Percentiles rank a stretch among this genome's conserved stretches.
Evolutionary conservation across 805 yeast species (phyloP).

Genomic region (Metschnikowia baotianmanensis): DNA sequence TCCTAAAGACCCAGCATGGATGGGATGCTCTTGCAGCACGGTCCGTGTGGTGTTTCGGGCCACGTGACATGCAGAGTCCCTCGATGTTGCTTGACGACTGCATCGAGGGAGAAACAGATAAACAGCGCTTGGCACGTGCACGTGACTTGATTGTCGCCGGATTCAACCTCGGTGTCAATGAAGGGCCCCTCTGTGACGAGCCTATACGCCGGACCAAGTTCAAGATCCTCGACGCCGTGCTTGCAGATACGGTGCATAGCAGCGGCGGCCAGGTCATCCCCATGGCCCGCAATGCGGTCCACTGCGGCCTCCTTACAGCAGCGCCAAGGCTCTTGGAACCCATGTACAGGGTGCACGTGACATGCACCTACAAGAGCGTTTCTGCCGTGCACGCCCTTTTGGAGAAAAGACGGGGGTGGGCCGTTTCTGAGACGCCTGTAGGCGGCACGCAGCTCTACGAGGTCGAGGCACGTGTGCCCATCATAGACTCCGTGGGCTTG

Average conservation of each 20-base stretch:
- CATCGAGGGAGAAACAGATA: slow-evolving; percentile 64
- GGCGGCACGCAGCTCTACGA: slow-evolving; percentile 70
- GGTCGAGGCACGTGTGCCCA: slow-evolving; percentile 70
- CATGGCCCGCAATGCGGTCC: slow-evolving; percentile 79
- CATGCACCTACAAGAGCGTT: slow-evolving; percentile 51
- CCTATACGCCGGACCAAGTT: slow-evolving; percentile 69
- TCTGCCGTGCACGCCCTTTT: slow-evolving; percentile 49
- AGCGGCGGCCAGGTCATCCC: slow-evolving; percentile 77
- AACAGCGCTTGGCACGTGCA: too few relatives aligned
- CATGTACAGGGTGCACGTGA: slow-evolving; percentile 55
- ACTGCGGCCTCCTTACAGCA: slow-evolving; percentile 74
- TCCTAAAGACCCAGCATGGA: slow-evolving; percentile 53
- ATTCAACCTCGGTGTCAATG: slow-evolving; percentile 76
- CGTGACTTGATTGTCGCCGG: too few relatives aligned
- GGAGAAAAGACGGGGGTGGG: slow-evolving; percentile 65
- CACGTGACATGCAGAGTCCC: slow-evolving; percentile 47
- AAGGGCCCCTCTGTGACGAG: slow-evolving; percentile 93
- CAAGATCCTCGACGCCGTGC: slow-evolving; percentile 58
- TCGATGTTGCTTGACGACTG: slow-evolving; percentile 70
- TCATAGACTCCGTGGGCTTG: slow-evolving; percentile 85
- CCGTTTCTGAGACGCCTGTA: slow-evolving; percentile 48
- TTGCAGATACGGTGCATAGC: slow-evolving; percentile 48
- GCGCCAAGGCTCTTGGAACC: slow-evolving; percentile 84
- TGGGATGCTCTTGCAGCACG: slow-evolving; percentile 88
- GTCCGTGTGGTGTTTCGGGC: slow-evolving; percentile 77